A percentile compares a stretch with the other conserved stretches of the same genome.
Evolutionary conservation across 148 eudicot species (phyloP).

Genomic region (Euryodendron excelsum): DNA sequence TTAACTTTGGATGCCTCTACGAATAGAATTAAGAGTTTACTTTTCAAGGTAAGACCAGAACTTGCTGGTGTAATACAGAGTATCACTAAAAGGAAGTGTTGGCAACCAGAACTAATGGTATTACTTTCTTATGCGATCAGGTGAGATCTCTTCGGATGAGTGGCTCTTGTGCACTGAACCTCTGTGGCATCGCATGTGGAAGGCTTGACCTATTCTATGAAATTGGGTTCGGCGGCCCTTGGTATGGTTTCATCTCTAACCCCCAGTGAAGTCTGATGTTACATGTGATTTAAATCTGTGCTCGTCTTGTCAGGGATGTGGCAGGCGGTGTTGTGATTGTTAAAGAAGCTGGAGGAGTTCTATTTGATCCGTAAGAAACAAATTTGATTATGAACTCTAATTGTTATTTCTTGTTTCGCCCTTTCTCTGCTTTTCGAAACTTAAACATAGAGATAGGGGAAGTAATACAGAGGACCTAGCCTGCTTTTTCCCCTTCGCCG

Average conservation of each 20-base stretch:
- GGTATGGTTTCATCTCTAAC: constrained; percentile 52
- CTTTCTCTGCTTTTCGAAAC: not conserved
- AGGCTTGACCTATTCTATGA: constrained; percentile 79
- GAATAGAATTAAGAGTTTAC: constrained; percentile 65
- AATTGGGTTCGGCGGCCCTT: constrained; percentile 82
- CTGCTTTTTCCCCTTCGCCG: no score
- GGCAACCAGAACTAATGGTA: not conserved
- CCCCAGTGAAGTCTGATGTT: no score
- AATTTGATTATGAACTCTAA: not conserved
- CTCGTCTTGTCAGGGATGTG: constrained; percentile 59
- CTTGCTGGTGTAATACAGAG: not conserved
- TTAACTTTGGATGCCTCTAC: constrained; percentile 66
- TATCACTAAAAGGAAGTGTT: not conserved
- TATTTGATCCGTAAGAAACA: constrained; percentile 67
- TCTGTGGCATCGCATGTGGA: constrained; percentile 91
- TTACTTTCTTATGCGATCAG: constrained; percentile 35
- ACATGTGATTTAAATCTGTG: not conserved
- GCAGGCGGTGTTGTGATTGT: constrained; percentile 84
- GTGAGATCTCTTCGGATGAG: constrained; percentile 89
- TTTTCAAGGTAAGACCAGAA: constrained; percentile 63
- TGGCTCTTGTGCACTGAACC: constrained; percentile 93
- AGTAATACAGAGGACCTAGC: not conserved
- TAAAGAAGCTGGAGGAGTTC: constrained; percentile 86
- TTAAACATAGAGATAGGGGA: not conserved
- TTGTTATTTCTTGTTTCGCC: not conserved